These are phyloP conservation scores for Metschnikowia bowlesiae DNA, from an alignment of 805 yeast species.

Conservation along the genomic window DNA sequence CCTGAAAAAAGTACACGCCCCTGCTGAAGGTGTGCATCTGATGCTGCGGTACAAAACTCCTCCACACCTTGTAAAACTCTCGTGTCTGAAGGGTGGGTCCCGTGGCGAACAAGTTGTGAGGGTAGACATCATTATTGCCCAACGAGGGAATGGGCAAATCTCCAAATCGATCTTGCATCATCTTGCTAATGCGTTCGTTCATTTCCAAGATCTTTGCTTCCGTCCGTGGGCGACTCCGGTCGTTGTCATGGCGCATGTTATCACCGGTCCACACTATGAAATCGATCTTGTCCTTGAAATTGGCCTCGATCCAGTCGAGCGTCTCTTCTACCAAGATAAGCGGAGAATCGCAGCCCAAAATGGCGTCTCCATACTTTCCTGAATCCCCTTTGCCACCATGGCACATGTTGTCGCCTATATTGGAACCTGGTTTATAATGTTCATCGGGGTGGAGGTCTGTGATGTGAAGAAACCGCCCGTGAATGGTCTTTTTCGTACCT, in stretches of 20 bases:
- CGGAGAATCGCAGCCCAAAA: constrained; percentile 76
- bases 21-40: constrained; percentile 71
- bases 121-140: constrained; percentile 87
- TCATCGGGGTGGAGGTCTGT: constrained; percentile 88
- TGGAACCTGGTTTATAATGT: constrained; percentile 49
- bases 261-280: constrained; percentile 92
- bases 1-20: constrained; percentile 71
- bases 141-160: constrained; percentile 58
- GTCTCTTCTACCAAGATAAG: constrained; percentile 56
- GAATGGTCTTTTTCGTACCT: constrained; percentile 33
- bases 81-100: constrained; percentile 89
- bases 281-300: constrained; percentile 72
- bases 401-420: constrained; percentile 45
- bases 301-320: constrained; percentile 58
- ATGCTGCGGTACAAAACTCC: constrained; percentile 65
- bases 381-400: constrained; percentile 56
- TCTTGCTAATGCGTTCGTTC: constrained; percentile 54
- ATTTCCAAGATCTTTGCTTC: constrained; percentile 66
- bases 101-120: constrained; percentile 78
- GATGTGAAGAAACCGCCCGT: constrained; percentile 79
- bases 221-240: constrained; percentile 67
- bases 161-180: constrained; percentile 52
- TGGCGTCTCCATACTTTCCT: constrained; percentile 69
- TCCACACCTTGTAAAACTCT: constrained; percentile 72
- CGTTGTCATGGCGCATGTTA: constrained; percentile 80